A percentile compares a stretch with the other conserved stretches of the same genome.
These are phyloP conservation scores for Solanum clarkiae DNA, from an alignment of 257 asterid genomes.

Conservation along the genomic window DNA sequence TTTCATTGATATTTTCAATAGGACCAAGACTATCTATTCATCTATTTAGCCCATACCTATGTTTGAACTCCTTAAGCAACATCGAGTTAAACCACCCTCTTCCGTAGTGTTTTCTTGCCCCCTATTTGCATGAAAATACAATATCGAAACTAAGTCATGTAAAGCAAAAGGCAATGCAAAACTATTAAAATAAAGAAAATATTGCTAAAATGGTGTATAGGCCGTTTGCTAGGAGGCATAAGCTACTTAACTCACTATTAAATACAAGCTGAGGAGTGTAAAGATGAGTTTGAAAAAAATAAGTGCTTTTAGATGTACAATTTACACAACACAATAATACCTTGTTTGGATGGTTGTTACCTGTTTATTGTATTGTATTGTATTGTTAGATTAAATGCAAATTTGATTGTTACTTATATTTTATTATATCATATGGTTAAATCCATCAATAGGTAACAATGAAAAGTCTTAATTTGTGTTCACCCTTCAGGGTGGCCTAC, in stretches of 20 bases:
- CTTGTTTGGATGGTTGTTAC: not conserved
- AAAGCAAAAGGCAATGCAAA: not conserved
- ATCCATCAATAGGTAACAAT: no score
- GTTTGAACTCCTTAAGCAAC: not conserved
- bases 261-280: not conserved
- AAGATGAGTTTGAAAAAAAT: not conserved
- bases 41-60: not conserved
- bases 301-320: not conserved
- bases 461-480: no score
- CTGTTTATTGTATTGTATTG: no score
- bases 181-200: not conserved
- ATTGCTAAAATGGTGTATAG: not conserved
- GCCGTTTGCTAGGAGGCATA: not conserved
- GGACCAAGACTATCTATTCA: not conserved
- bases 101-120: not conserved
- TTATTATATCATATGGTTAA: not conserved
- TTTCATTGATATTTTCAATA: not conserved
- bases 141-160: not conserved
- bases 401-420: not conserved
- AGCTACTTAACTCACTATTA: not conserved
- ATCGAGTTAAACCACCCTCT: not conserved
- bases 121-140: not conserved
- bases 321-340: not conserved
- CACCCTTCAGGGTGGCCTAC: no score
- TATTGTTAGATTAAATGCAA: no score